These are phyloP conservation scores for Rhodotorula babjevae DNA, from an alignment of 768 basidiomycete genomes.

Conservation along the genomic window DNA sequence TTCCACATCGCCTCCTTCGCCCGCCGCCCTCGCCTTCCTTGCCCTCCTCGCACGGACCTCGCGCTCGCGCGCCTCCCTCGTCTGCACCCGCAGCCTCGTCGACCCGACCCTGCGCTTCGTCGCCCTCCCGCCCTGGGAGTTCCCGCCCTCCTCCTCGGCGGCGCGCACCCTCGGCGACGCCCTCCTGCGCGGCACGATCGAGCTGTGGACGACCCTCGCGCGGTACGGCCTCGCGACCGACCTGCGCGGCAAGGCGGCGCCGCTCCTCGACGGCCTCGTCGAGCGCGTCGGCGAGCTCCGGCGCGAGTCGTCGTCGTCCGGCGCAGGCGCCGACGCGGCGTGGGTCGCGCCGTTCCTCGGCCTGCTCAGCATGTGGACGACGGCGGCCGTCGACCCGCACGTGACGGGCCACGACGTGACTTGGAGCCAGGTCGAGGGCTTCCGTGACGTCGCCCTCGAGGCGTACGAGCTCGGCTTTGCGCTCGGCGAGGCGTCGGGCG, in stretches of 20 bases:
- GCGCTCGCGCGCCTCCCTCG: conserved; percentile 58
- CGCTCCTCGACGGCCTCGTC: conserved; percentile 14
- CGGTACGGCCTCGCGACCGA: conserved; percentile 58
- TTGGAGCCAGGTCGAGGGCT: conserved; percentile 80
- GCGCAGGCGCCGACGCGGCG: conserved; percentile 46
- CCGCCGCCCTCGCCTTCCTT: conserved; percentile 59
- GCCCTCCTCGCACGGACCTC: conserved; percentile 60
- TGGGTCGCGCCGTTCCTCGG: conserved; percentile 57
- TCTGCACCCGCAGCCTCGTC: conserved; percentile 51
- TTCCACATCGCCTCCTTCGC: background rate
- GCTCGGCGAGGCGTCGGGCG: background rate
- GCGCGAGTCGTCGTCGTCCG: background rate
- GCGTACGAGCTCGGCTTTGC: conserved; percentile 52
- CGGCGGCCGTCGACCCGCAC: conserved; percentile 86
- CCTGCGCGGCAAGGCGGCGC: conserved; percentile 15
- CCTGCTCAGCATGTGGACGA: conserved; percentile 66
- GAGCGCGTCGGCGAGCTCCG: conserved; percentile 8
- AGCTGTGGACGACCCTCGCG: conserved; percentile 62
- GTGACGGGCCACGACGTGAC: conserved; percentile 75
- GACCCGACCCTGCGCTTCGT: conserved; percentile 71
- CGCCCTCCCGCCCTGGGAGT: conserved; percentile 54
- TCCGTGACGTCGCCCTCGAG: conserved; percentile 60
- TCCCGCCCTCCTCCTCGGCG: conserved; percentile 29
- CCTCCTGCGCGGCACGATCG: conserved; percentile 55
- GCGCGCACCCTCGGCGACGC: conserved; percentile 51